phyloP scores from a whole-genome alignment of 441 rosid genomes.

The Erodium chrysanthum region DNA sequence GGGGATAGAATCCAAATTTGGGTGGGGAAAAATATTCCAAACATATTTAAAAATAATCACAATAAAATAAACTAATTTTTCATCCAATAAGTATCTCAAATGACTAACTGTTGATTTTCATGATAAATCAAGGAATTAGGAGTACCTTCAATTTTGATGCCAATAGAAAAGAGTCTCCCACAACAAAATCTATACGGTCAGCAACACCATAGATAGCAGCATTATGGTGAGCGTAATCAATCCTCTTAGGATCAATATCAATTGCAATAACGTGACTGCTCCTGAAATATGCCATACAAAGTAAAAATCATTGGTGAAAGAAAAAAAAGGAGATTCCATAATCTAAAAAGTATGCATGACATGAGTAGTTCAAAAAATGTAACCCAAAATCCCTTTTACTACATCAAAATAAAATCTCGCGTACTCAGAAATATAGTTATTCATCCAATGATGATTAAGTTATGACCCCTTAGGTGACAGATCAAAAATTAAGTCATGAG shows the following conservation, averaged over 20 bases:
- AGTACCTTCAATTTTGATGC: constrained; percentile 67
- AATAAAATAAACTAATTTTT: too few species aligned
- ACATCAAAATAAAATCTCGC: neutral
- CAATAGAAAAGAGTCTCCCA: constrained; percentile 64
- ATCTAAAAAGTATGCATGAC: neutral
- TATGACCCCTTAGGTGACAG: neutral
- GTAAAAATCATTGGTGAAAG: neutral
- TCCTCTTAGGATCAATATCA: constrained; percentile 70
- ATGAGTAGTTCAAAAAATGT: neutral
- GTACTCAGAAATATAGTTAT: neutral
- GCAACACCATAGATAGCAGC: constrained; percentile 71
- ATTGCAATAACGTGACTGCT: constrained; percentile 60
- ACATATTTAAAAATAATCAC: too few species aligned
- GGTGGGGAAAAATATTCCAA: too few species aligned
- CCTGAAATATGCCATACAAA: constrained; percentile 37
- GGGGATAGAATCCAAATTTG: too few species aligned
- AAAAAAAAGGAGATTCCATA: neutral
- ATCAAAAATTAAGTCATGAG: neutral
- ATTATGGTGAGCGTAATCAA: constrained; percentile 66
- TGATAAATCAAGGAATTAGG: neutral
- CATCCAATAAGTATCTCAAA: too few species aligned
- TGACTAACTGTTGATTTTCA: too few species aligned
- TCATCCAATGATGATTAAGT: neutral
- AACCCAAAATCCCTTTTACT: neutral
- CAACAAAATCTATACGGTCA: constrained; percentile 63